Percentiles rank a stretch among this genome's conserved stretches.
These are phyloP conservation scores for Xylaria sp. DNA, from an alignment of 2,329 filamentous ascomycete genomes.

Conservation along the genomic window DNA sequence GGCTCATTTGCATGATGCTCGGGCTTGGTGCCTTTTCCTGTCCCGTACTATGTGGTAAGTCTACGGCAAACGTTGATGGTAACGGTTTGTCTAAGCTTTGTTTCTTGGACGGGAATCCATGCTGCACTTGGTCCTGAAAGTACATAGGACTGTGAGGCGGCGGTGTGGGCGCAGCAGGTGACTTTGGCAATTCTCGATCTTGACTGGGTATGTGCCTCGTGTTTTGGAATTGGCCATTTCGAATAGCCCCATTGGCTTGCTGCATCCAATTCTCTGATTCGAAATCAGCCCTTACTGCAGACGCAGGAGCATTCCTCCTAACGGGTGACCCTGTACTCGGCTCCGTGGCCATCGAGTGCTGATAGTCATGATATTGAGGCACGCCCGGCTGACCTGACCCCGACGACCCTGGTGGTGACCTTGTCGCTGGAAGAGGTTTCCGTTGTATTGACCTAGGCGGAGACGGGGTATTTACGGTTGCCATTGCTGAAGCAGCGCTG, in stretches of 20 bases:
- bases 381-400: constrained; percentile 51
- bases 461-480: constrained; percentile 46
- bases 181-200: constrained; percentile 51
- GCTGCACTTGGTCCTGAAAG: constrained; percentile 36
- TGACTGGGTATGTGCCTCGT: constrained; percentile 32
- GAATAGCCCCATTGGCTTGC: constrained; percentile 64
- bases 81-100: constrained; percentile 37
- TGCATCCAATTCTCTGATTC: constrained; percentile 64
- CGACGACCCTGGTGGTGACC: constrained; percentile 51
- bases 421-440: constrained; percentile 45
- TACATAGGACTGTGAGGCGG: constrained; percentile 52
- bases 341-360: constrained; percentile 19
- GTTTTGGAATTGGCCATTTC: constrained; percentile 50
- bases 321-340: constrained; percentile 53
- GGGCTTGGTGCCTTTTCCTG: constrained; percentile 39
- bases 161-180: constrained; percentile 52
- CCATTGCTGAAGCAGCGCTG: constrained; percentile 44
- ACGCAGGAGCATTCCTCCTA: constrained; percentile 64
- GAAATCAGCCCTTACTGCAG: constrained; percentile 67
- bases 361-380: constrained; percentile 41
- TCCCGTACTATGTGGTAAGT: constrained; percentile 42
- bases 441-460: constrained; percentile 47
- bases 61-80: constrained; percentile 37
- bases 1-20: constrained; percentile 33
- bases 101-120: constrained; percentile 34